A percentile compares a stretch with the other conserved stretches of the same genome.
These are phyloP conservation scores for Zea mays DNA, from an alignment of 176 grass and related monocot species.

Conservation along the genomic window DNA sequence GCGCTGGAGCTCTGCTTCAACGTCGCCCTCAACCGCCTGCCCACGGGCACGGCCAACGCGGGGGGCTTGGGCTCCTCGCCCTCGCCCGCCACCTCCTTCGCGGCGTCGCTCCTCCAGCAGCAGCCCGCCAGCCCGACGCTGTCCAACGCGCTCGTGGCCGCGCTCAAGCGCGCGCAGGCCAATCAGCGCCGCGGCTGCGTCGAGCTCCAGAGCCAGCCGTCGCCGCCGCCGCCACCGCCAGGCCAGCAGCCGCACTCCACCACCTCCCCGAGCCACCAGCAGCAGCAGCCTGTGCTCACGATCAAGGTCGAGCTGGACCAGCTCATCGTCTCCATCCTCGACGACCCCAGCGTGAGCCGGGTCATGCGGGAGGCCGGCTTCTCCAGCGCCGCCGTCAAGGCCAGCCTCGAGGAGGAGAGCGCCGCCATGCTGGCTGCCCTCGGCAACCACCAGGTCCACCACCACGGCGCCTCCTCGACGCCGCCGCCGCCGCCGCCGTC, in stretches of 20 bases:
- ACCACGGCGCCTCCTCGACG: neutral
- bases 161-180: constrained; percentile 73
- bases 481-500: constrained; percentile 14
- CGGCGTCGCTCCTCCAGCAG: constrained; percentile 48
- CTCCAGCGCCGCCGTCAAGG: constrained; percentile 72
- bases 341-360: constrained; percentile 74
- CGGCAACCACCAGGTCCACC: neutral
- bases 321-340: constrained; percentile 73
- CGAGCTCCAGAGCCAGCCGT: constrained; percentile 58
- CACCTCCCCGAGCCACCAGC: constrained; percentile 33
- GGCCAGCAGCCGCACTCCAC: neutral
- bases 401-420: constrained; percentile 59
- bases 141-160: constrained; percentile 76
- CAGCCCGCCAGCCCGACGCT: constrained; percentile 42
- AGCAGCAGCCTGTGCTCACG: constrained; percentile 55
- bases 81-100: constrained; percentile 28
- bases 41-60: constrained; percentile 36
- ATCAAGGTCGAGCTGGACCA: constrained; percentile 78
- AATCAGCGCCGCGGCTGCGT: constrained; percentile 76
- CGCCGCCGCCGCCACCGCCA: constrained; percentile 10
- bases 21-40: constrained; percentile 75
- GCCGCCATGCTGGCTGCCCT: constrained; percentile 26
- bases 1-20: constrained; percentile 82
- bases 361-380: constrained; percentile 89
- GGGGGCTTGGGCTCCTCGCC: constrained; percentile 16